Percentiles rank a stretch among this genome's conserved stretches.
Conservation (phyloP, 768 basidiomycete genomes). For the Pilatotrama ljubarskyi region DNA sequence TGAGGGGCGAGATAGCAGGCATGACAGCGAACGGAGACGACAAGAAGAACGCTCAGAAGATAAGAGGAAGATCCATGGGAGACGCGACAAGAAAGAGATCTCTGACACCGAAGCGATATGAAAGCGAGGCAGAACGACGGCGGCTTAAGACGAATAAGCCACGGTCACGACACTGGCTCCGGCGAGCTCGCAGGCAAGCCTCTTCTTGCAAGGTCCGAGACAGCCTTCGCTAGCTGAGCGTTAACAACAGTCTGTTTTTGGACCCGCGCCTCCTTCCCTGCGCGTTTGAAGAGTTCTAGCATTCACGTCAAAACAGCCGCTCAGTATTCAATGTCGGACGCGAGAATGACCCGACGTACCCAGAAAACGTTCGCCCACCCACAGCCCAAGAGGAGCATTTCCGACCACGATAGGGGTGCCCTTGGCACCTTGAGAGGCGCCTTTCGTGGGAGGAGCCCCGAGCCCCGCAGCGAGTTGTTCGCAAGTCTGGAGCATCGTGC, state of each 20-base stretch:
- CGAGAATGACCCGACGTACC: slow-evolving; percentile 43
- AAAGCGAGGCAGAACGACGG: background rate
- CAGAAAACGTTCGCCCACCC: slow-evolving; percentile 70
- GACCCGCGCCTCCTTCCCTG: slow-evolving; percentile 49
- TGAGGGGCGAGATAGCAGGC: background rate
- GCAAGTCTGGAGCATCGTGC: slow-evolving; percentile 62
- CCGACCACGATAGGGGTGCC: slow-evolving; percentile 38
- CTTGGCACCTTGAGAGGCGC: slow-evolving; percentile 9
- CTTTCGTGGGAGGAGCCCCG: slow-evolving; percentile 44
- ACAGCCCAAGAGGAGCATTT: slow-evolving; percentile 64
- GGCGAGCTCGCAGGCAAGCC: background rate
- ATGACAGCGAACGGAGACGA: background rate
- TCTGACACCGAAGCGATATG: background rate
- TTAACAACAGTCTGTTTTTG: slow-evolving; percentile 51
- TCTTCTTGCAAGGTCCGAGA: slow-evolving; percentile 20
- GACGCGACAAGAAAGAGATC: background rate
- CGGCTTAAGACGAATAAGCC: background rate
- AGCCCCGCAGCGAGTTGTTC: slow-evolving; percentile 73
- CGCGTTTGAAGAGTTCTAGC: slow-evolving; percentile 59
- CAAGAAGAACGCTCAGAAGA: background rate
- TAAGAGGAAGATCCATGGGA: background rate
- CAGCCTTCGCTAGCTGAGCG: slow-evolving; percentile 26
- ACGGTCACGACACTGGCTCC: background rate
- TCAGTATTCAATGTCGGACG: background rate
- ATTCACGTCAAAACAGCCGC: background rate